These are phyloP conservation scores for Colletotrichum tofieldiae DNA, from an alignment of 2,329 filamentous ascomycete genomes.

Conservation along the genomic window DNA sequence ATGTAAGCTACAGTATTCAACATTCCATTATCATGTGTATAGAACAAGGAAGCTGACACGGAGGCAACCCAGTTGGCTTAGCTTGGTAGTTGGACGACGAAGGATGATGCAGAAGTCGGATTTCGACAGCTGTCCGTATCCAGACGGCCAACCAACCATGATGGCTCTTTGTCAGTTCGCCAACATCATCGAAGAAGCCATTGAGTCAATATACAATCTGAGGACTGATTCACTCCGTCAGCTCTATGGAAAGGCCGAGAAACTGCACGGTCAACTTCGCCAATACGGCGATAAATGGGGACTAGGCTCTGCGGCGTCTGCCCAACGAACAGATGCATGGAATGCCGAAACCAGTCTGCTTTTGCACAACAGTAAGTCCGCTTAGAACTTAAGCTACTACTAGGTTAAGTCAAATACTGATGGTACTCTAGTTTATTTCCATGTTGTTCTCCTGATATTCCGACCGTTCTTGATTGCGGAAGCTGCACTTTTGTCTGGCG, in stretches of 20 bases:
- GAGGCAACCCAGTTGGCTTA: conserved; percentile 16
- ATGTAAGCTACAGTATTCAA: conserved; percentile 31
- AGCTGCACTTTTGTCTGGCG: conserved; percentile 33
- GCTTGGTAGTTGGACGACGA: conserved; percentile 31
- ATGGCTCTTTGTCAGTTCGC: conserved; percentile 37
- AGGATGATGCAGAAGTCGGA: conserved; percentile 33
- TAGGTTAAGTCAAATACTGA: background rate
- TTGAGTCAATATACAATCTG: conserved; percentile 46
- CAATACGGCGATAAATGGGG: conserved; percentile 37
- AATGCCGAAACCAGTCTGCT: conserved; percentile 34
- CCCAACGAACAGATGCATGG: conserved; percentile 8
- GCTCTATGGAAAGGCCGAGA: conserved; percentile 47
- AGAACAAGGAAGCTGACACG: background rate
- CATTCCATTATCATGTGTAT: no score
- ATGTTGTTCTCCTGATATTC: conserved; percentile 28
- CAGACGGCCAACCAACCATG: conserved; percentile 31
- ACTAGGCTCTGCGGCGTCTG: conserved; percentile 5
- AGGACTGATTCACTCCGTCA: conserved; percentile 48
- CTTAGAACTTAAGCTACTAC: no score
- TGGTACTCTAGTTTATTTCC: conserved; percentile 13
- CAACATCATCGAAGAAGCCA: conserved; percentile 29
- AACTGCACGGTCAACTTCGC: conserved; percentile 15
- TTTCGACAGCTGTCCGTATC: conserved; percentile 31
- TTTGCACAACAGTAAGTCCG: conserved; percentile 23
- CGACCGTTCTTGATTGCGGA: conserved; percentile 38